Conservation (phyloP, 208 protist genomes). For the Leishmania braziliensis region DNA sequence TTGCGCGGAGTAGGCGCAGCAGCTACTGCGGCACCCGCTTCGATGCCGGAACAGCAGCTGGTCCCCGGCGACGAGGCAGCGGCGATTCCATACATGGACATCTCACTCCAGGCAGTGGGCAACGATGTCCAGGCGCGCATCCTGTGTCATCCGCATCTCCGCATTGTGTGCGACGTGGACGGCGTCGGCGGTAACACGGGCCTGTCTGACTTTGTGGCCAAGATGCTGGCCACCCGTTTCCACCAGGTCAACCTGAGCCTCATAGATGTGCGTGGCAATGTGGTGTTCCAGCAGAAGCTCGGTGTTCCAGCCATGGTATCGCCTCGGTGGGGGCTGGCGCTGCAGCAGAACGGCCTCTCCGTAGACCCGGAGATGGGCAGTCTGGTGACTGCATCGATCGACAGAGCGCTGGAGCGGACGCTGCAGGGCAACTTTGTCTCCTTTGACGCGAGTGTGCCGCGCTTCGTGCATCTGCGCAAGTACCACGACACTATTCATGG, state of each 20-base stretch:
- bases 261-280: slow-evolving; percentile 47
- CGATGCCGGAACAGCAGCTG: neutral
- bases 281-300: slow-evolving; percentile 80
- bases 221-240: slow-evolving; percentile 37
- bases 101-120: slow-evolving; percentile 49
- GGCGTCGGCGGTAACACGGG: slow-evolving; percentile 62
- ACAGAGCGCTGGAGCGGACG: slow-evolving; percentile 61
- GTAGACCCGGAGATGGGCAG: slow-evolving; percentile 51
- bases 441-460: slow-evolving; percentile 57
- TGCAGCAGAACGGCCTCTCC: slow-evolving; percentile 62
- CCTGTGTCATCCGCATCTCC: slow-evolving; percentile 48
- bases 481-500: slow-evolving; percentile 57
- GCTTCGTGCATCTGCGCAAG: slow-evolving; percentile 64
- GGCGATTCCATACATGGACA: slow-evolving; percentile 58
- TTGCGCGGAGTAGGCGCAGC: neutral
- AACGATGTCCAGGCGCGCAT: slow-evolving; percentile 62
- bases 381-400: slow-evolving; percentile 48
- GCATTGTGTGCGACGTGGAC: slow-evolving; percentile 78
- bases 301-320: slow-evolving; percentile 56
- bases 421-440: slow-evolving; percentile 50
- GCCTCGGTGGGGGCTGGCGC: slow-evolving; percentile 55
- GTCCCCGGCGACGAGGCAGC: too few species aligned
- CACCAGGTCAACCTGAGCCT: slow-evolving; percentile 69
- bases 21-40: neutral
- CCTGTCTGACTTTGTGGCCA: slow-evolving; percentile 54